Evolutionary conservation across 306 rosid genomes (phyloP), one percentile per base, ranked within the genome.

Genomic region (Begonia peltatifolia): DNA sequence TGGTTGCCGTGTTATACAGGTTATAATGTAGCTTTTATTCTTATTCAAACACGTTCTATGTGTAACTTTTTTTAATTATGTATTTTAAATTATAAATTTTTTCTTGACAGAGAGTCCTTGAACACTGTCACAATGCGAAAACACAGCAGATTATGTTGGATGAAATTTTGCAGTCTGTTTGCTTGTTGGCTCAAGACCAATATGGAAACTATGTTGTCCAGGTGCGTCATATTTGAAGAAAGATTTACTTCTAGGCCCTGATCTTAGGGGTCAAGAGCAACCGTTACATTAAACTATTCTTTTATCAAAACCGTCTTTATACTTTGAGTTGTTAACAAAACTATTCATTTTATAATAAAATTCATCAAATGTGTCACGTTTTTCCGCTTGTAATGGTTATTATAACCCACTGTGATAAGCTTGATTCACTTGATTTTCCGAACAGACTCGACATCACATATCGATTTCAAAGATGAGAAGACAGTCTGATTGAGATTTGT

Each of bases 1-100:
- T 68, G 99, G 99, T 58, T 90, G 95, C 60, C 87, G 99, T 14
- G 99, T 90, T 70, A 85, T 90, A 63, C 99, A 90, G 76, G 99
- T 77, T 42, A 20, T 17, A 17, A 17, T 17, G 18, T 17, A 17
- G 18, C 18, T 17, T 17, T 17, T 17, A 17, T 17, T 17, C 18
- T 54, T 14, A 14, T 7, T 2, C 2, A 6, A 20, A 25, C 54
- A 10, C 35, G 10, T 49, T 2, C 11, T 43, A 43, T 43, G 47
- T 43, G 35, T 25, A 25, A 25, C 6, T 25, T 25, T 25, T 25
- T 25, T 25, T 1, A 25, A 25, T 25, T 25, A 25, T 25, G 35
- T 25, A 25, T 25, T 25, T 25, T 25, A 25, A 25, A 2, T 17
- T 3, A 25, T 25, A 25, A 43, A 43, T 23, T 48, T 46, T 20